Conservation (phyloP, 108 stramenopile species). For the Stephanodiscus triporus region DNA sequence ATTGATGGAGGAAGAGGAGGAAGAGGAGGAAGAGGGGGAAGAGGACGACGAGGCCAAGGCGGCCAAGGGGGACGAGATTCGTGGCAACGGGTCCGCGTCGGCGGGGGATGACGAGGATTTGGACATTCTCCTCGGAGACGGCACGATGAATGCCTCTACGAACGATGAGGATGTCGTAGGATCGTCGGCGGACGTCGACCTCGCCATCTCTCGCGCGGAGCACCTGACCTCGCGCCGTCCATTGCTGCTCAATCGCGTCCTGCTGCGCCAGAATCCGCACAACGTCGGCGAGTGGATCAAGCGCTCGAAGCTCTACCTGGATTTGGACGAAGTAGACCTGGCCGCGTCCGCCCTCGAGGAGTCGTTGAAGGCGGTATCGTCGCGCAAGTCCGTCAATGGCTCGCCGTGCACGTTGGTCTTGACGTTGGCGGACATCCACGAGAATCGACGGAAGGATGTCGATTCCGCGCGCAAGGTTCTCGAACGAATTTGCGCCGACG, state of each 20-base stretch:
- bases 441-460: slow-evolving; percentile 68
- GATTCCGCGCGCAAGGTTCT: slow-evolving; percentile 83
- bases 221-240: slow-evolving; percentile 93
- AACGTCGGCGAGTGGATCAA: slow-evolving; percentile 97
- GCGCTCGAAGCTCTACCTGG: slow-evolving; percentile 82
- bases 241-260: slow-evolving; percentile 89
- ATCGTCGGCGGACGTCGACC: slow-evolving; percentile 80
- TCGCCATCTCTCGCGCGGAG: slow-evolving; percentile 94
- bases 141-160: neutral
- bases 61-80: neutral
- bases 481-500: slow-evolving; percentile 68
- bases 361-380: slow-evolving; percentile 69
- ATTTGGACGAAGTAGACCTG: slow-evolving; percentile 44
- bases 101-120: slow-evolving; percentile 57
- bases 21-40: slow-evolving; percentile 52
- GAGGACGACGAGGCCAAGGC: neutral
- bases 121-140: slow-evolving; percentile 64
- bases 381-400: slow-evolving; percentile 77
- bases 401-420: slow-evolving; percentile 80
- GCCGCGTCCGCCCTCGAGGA: slow-evolving; percentile 78
- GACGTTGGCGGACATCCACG: slow-evolving; percentile 82
- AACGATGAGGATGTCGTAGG: slow-evolving; percentile 40
- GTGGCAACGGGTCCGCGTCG: neutral
- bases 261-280: slow-evolving; percentile 97
- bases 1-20: slow-evolving; percentile 78